Evolutionary conservation across 2,329 filamentous ascomycete species (phyloP), one percentile per base, ranked within the genome.

Genomic region (Diaporthe sp.): DNA sequence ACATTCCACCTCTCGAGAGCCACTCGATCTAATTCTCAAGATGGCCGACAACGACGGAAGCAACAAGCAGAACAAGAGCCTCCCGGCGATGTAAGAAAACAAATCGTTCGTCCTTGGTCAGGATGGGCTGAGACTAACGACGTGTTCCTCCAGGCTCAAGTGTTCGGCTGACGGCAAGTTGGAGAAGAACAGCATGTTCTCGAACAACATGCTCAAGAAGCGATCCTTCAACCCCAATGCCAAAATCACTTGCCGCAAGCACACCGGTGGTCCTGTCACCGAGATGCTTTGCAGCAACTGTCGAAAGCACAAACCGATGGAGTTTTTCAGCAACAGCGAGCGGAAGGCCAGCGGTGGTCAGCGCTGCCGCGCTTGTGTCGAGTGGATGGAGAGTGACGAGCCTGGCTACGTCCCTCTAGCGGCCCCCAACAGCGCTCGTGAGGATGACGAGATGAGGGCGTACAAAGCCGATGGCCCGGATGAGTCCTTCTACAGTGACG

Each of bases 171-270:
- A 75, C n/a, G 70, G 65, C 47, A 71, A 71, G 72, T 32, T 70
- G 65, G 74, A 75, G 55, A 44, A 30, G n/a, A 42, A 32, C 17
- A 59, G 65, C 22, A 70, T 69, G 53, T 75, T 71, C 37, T 75
- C 74, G 32, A 71, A 70, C 51, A 75, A 65, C 39, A 61, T 74
- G 74, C 68, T 74, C 72, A 71, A 71, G 61, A 75, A 74, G 19
- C 73, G 66, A 50, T n/a, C 27, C 2, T 50, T 55, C 37, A 56
- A 63, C n/a, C 50, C 35, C n/a, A 68, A 42, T 2, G 39, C 27
- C 25, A n/a, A 35, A 15, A 42, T 75, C 25, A 68, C 59, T 17
- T 75, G 74, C 30, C 72, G 72, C 39, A 75, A 75, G 74, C 74
- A 75, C 39, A 44, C 69, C 44, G 47, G 42, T 2, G 61, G 53